These are phyloP conservation scores for Acanthochlamys bracteata DNA, from an alignment of 106 monocot genomes.

Conservation along the genomic window DNA sequence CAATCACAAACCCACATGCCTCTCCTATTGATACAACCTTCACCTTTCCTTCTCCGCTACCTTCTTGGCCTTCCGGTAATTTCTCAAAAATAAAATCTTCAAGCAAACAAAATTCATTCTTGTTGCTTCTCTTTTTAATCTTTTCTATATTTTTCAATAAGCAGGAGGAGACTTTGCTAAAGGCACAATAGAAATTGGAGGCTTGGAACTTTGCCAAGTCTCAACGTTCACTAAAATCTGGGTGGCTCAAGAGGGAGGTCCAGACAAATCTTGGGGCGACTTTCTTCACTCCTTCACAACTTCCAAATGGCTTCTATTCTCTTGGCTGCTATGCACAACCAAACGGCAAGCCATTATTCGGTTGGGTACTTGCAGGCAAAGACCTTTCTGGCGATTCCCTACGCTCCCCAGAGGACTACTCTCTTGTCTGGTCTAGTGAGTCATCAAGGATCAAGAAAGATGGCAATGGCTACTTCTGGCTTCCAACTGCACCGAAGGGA, in stretches of 20 bases:
- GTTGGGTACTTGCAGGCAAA: neutral
- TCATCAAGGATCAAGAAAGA: constrained; percentile 17
- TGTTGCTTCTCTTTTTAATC: too few species aligned
- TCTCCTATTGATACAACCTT: constrained; percentile 8
- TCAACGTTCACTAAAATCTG: constrained; percentile 58
- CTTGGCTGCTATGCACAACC: constrained; percentile 60
- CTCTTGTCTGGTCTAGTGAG: constrained; percentile 60
- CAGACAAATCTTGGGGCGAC: constrained; percentile 35
- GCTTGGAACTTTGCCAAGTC: constrained; percentile 46
- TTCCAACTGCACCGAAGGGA: constrained; percentile 63
- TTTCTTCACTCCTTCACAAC: constrained; percentile 52
- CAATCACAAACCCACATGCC: too few species aligned
- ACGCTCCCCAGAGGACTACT: constrained; percentile 31
- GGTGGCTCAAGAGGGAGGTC: constrained; percentile 30
- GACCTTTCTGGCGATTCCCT: neutral
- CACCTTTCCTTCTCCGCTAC: constrained; percentile 2
- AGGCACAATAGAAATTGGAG: constrained; percentile 56
- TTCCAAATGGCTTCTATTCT: constrained; percentile 51
- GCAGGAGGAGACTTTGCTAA: constrained; percentile 58
- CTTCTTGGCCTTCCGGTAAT: constrained; percentile 2
- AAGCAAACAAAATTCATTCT: too few species aligned
- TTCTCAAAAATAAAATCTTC: too few species aligned
- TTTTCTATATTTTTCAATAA: neutral
- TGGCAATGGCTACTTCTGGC: constrained; percentile 70
- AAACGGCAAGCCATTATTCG: constrained; percentile 5